Percentiles rank a stretch among this genome's conserved stretches.
Conservation (phyloP, 2,329 filamentous ascomycete genomes). For the Teratosphaeriaceae sp. region DNA sequence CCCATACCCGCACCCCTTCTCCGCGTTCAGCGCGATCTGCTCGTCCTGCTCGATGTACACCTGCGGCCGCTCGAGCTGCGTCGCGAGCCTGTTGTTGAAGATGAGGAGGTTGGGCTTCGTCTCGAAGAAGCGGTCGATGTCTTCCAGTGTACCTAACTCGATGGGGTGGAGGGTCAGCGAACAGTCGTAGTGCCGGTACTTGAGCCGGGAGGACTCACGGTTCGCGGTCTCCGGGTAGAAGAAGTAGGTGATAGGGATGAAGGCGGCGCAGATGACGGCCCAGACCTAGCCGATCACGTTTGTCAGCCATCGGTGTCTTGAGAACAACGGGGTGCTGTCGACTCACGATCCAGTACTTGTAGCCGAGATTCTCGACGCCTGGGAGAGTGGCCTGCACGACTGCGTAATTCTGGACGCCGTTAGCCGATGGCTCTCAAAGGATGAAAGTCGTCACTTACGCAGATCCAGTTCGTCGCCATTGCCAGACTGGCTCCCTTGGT, state of each 20-base stretch:
- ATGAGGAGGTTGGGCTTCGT: conserved; percentile 15
- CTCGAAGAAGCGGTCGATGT: conserved; percentile 30
- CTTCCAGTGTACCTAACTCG: conserved; percentile 42
- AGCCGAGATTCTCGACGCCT: conserved; percentile 38
- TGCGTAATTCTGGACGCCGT: too few species aligned
- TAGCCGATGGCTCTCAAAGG: too few species aligned
- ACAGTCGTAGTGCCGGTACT: too few species aligned
- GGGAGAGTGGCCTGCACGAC: conserved; percentile 25
- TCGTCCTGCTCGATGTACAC: conserved; percentile 18
- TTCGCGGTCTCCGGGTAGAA: conserved; percentile 48
- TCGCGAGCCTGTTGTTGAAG: conserved; percentile 14
- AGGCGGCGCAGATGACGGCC: conserved; percentile 45
- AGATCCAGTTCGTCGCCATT: conserved; percentile 48
- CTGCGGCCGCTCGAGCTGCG: conserved; percentile 14
- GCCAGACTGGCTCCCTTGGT: conserved; percentile 25
- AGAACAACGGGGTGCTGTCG: too few species aligned
- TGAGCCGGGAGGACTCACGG: too few species aligned
- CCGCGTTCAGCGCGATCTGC: conserved; percentile 11
- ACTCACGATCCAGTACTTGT: conserved; percentile 51
- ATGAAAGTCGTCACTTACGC: too few species aligned
- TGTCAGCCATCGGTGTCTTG: too few species aligned
- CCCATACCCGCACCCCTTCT: conserved; percentile 8
- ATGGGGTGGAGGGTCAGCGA: too few species aligned
- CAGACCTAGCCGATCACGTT: too few species aligned
- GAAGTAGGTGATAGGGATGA: conserved; percentile 46